phyloP scores from a whole-genome alignment of 225 moss, liverwort and hornwort genomes.

The Anthoceros angustus region DNA sequence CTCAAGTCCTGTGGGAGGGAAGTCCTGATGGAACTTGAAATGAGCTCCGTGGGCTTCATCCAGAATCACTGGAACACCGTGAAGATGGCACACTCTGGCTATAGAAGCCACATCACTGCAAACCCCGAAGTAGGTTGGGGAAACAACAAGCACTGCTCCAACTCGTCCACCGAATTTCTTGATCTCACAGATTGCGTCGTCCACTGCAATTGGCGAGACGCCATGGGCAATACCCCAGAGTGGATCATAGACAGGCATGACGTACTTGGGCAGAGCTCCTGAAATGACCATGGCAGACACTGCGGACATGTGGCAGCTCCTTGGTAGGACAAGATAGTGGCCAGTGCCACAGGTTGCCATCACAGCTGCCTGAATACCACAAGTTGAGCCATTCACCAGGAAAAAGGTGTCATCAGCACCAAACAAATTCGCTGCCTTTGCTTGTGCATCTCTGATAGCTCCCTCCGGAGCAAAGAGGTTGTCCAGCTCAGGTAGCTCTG shows the following conservation, averaged over 20 bases:
- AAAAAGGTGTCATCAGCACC: constrained; percentile 74
- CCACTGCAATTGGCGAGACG: constrained; percentile 24
- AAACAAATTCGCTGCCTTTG: constrained; percentile 45
- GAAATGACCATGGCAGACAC: constrained; percentile 77
- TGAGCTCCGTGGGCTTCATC: constrained; percentile 96
- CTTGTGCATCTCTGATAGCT: constrained; percentile 52
- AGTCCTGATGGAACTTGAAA: constrained; percentile 47
- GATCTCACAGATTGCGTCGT: constrained; percentile 33
- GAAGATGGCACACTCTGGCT: constrained; percentile 34
- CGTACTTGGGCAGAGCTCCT: constrained; percentile 55
- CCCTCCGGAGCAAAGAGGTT: constrained; percentile 59
- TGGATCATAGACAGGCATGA: constrained; percentile 34
- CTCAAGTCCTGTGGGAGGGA: constrained; percentile 55
- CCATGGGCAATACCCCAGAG: constrained; percentile 56
- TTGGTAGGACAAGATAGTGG: constrained; percentile 56
- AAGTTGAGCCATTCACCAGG: constrained; percentile 80
- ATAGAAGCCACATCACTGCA: constrained; percentile 41
- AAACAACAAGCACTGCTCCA: constrained; percentile 70
- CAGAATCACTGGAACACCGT: constrained; percentile 46
- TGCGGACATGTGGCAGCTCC: constrained; percentile 77
- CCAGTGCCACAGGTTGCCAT: constrained; percentile 64
- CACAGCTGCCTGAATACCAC: constrained; percentile 84
- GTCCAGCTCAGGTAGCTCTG: constrained; percentile 85
- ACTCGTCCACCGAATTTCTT: constrained; percentile 30
- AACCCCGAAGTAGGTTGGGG: constrained; percentile 76